Evolutionary conservation across 148 eudicot genomes (phyloP).

Genomic region (Nepenthes mirabilis): DNA sequence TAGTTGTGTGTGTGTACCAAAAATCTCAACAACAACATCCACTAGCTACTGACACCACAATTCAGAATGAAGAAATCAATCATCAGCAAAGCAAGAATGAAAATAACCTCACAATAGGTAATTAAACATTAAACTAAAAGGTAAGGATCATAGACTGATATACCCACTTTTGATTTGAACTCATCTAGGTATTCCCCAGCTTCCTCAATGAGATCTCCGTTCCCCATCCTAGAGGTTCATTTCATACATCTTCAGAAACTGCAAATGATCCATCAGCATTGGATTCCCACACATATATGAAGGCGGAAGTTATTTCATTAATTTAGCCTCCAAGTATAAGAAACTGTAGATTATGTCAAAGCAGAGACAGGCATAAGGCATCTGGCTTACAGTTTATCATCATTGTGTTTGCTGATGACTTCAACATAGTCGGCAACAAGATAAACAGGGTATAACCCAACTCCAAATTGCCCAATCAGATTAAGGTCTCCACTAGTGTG

Average conservation of each 20-base stretch:
- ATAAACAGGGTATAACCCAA: slow-evolving; percentile 94
- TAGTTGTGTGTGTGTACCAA: no score
- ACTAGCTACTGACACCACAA: no score
- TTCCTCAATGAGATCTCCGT: slow-evolving; percentile 97
- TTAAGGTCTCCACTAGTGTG: slow-evolving; percentile 95
- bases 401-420: slow-evolving; percentile 94
- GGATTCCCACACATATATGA: slow-evolving; percentile 96
- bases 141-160: neutral
- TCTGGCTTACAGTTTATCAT: slow-evolving; percentile 75
- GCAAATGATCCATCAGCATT: slow-evolving; percentile 99
- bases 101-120: no score
- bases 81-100: no score
- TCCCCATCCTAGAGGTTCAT: slow-evolving; percentile 98
- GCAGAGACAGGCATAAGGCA: neutral
- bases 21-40: no score
- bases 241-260: slow-evolving; percentile 85
- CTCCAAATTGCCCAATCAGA: slow-evolving; percentile 96
- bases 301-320: neutral
- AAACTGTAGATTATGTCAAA: neutral
- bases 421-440: slow-evolving; percentile 98
- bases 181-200: slow-evolving; percentile 93
- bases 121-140: no score
- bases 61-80: no score
- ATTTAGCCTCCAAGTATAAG: neutral
- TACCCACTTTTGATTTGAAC: slow-evolving; percentile 64